Evolutionary conservation across 495 filamentous ascomycete genomes (phyloP), one percentile per base, ranked within the genome.

Genomic region (Aspergillus heteromorphus): DNA sequence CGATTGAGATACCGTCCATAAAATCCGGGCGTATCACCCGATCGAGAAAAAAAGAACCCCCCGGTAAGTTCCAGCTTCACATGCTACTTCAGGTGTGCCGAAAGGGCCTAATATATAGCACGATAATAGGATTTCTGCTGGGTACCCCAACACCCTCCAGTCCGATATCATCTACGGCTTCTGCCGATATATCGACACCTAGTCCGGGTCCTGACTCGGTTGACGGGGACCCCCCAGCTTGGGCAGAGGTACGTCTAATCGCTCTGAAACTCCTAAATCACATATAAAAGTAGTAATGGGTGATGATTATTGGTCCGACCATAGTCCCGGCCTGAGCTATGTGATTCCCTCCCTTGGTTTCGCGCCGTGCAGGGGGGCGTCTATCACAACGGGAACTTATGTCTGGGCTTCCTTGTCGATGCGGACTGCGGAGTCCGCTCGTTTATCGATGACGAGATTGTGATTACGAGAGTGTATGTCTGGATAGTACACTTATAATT

Each of bases 291-390:
- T 45, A 17, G 16, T n/a, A n/a, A n/a, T n/a, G n/a, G n/a, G n/a
- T n/a, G n/a, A n/a, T n/a, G n/a, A n/a, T n/a, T n/a, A n/a, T n/a
- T n/a, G n/a, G n/a, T n/a, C n/a, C n/a, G n/a, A 18, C 20, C 9
- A 6, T 31, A 79, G 64, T 70, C 59, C 36, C 80, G 90, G 7
- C 78, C 82, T 13, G 78, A 76, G 0, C 62, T 93, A 4, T 86
- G 81, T 55, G 87, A 92, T 60, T 75, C 83, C 1, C 62, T 92
- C 1, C 75, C 79, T 0, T 92, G 86, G 69, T 92, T 82, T 65
- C 76, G 73, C 0, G 60, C 77, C 2, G 80, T 81, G 31, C 84
- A 93, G 61, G 78, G 82, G 0, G 83, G 82, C 14, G 59, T 78
- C 2, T 82, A 91, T 53, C 67, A 73, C 1, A 60, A 60, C 1